These are phyloP conservation scores for Tanozyma kutaoensis DNA, from an alignment of 805 yeast genomes.

Conservation along the genomic window DNA sequence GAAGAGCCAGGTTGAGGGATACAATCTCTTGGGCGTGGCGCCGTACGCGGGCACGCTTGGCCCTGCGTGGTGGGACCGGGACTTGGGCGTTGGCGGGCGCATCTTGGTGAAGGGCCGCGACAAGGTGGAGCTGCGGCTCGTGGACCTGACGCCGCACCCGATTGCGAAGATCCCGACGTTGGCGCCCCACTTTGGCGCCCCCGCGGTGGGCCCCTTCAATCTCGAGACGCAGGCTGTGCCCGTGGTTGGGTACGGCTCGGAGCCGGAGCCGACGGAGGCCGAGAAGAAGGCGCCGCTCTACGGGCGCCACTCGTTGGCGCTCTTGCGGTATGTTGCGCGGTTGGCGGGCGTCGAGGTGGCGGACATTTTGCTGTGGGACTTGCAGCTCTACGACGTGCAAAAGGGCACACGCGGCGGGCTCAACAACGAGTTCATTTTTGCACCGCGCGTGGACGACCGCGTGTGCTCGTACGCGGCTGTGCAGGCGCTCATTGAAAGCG, in stretches of 20 bases:
- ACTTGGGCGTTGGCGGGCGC: constrained; percentile 74
- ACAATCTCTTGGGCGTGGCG: constrained; percentile 68
- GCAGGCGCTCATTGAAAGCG: constrained; percentile 34
- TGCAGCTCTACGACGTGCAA: constrained; percentile 74
- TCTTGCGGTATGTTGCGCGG: constrained; percentile 57
- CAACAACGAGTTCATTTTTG: constrained; percentile 60
- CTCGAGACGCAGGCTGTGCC: constrained; percentile 71
- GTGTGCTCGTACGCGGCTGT: constrained; percentile 68
- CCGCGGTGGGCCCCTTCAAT: constrained; percentile 60
- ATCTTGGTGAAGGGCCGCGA: constrained; percentile 33
- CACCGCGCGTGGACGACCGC: constrained; percentile 80
- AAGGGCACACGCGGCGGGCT: constrained; percentile 70
- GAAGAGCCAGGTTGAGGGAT: constrained; percentile 54
- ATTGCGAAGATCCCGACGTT: constrained; percentile 74
- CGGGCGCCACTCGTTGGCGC: constrained; percentile 54
- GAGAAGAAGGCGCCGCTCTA: constrained; percentile 51
- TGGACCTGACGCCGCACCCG: constrained; percentile 51
- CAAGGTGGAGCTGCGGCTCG: constrained; percentile 27
- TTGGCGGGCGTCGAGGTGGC: constrained; percentile 44
- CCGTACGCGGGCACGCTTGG: constrained; percentile 64
- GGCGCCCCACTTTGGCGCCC: constrained; percentile 78
- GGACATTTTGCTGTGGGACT: constrained; percentile 57
- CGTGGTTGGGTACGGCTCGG: constrained; percentile 44
- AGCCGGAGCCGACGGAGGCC: constrained; percentile 36
- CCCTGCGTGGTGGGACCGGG: constrained; percentile 75